Evolutionary conservation across 352 stramenopile species (phyloP).

Genomic region (Thalassiosira mediterranea): DNA sequence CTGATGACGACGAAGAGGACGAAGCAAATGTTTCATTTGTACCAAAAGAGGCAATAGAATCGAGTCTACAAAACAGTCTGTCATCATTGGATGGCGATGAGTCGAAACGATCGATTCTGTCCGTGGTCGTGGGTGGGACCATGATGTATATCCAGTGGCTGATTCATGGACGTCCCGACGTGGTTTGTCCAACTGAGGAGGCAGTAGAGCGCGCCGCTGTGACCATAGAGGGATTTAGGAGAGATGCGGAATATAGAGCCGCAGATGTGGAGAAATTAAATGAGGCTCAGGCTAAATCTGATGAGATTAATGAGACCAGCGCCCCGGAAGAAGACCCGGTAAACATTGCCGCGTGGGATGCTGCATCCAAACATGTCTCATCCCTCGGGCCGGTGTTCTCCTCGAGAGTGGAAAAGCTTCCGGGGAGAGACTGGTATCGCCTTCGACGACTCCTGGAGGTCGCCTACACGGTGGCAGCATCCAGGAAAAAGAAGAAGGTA

Average conservation of each 20-base stretch:
- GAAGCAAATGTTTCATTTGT: neutral
- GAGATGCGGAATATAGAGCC: neutral
- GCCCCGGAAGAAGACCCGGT: conserved; percentile 23
- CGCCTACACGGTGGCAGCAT: conserved; percentile 57
- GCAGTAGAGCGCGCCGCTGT: conserved; percentile 51
- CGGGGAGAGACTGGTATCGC: conserved; percentile 83
- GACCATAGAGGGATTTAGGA: conserved; percentile 56
- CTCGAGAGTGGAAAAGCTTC: conserved; percentile 57
- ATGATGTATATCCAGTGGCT: conserved; percentile 89
- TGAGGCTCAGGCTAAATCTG: no score
- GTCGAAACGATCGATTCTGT: conserved; percentile 52
- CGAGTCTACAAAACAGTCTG: conserved; percentile 23
- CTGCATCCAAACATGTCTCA: conserved; percentile 58
- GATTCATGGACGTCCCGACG: conserved; percentile 78
- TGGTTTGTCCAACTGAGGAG: conserved; percentile 54
- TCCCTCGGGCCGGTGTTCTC: conserved; percentile 61
- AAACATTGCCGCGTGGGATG: conserved; percentile 54
- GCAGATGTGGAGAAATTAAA: no score
- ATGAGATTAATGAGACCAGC: neutral
- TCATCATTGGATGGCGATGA: conserved; percentile 1
- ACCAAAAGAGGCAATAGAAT: conserved; percentile 17
- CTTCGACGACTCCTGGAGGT: conserved; percentile 80
- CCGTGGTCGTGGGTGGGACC: conserved; percentile 86
- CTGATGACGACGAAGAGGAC: conserved; percentile 24
- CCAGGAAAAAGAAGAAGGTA: conserved; percentile 17